Evolutionary conservation across 257 asterid genomes (phyloP), one percentile per base, ranked within the genome.

Genomic region (Solanum rostratum): DNA sequence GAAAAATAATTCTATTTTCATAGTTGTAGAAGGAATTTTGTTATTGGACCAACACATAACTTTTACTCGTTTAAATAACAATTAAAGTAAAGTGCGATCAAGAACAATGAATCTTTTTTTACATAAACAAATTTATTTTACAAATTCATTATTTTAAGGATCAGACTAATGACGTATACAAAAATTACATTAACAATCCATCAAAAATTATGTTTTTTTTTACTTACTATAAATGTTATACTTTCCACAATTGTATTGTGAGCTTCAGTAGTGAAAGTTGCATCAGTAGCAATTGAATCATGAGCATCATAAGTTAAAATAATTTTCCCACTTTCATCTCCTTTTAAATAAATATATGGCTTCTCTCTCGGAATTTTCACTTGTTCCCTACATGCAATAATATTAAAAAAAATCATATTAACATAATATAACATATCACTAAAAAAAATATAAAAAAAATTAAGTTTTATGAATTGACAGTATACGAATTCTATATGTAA

Each of bases 221-320:
- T 10, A 41, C 93, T 90, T 88, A 93, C 97, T 6, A 84, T 78
- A 88, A 95, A 92, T 1, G 93, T 79, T 4, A 95, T 55, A 90
- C 88, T 60, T 83, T 84, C 84, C 60, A 79, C 95, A 43, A 92
- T 78, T 43, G 88, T 71, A 83, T 93, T 90, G 50, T 92, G 91
- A 10, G 97, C 97, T 19, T 69, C 74, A 50, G 90, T 86, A n/a
- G 50, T 90, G 73, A 95, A 90, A 71, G 98, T 93, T 7, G 96
- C 92, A 63, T 91, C 82, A 5, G 86, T 83, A 2, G 49, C 86
- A 16, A 91, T 90, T 0, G 90, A 55, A 4, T 24, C 95, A 49
- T 85, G 82, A 8, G 80, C 90, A 53, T 84, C 65, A 93, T 90
- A 91, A 39, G 87, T 79, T 13, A 95, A 88, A 3, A 2, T 29